These are phyloP conservation scores for Neofusicoccum umdonicola DNA, from an alignment of 2,329 filamentous ascomycete genomes.

Conservation along the genomic window DNA sequence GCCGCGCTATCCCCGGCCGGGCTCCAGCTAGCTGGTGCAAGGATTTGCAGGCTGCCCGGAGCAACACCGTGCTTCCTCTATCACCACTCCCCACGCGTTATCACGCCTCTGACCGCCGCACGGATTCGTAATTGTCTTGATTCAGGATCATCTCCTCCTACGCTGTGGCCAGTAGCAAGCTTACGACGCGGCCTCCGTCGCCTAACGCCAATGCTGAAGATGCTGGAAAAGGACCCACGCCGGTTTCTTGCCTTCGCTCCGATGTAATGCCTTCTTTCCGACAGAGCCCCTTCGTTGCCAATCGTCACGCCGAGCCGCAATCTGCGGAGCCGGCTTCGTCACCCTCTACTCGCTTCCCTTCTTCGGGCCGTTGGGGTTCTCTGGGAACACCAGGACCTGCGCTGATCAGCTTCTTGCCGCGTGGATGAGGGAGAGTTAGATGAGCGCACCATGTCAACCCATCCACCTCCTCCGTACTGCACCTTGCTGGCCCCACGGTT, in stretches of 20 bases:
- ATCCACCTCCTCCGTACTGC: conserved; percentile 74
- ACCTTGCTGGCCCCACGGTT: conserved; percentile 67
- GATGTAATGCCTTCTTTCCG: not conserved
- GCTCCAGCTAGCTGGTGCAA: not conserved
- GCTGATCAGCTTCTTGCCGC: not conserved
- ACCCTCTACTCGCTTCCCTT: conserved; percentile 1
- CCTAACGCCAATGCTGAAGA: not conserved
- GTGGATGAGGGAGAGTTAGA: not conserved
- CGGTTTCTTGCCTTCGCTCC: not conserved
- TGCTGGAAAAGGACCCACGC: not conserved
- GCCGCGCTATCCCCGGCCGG: not conserved
- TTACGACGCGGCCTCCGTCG: not conserved
- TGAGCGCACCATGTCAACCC: conserved; percentile 71
- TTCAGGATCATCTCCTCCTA: not conserved
- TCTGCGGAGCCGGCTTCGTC: not conserved
- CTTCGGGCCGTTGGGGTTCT: conserved; percentile 6
- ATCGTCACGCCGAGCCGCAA: not conserved
- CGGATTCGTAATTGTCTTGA: not conserved
- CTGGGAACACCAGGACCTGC: conserved; percentile 8
- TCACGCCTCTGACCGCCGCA: not conserved
- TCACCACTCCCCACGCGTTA: not conserved
- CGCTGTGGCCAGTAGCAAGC: not conserved
- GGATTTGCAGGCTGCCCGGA: not conserved
- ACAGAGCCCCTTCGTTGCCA: not conserved
- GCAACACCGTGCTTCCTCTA: not conserved